Conservation (phyloP, 169 alveolate genomes). For the Plasmodium billcollinsi region DNA sequence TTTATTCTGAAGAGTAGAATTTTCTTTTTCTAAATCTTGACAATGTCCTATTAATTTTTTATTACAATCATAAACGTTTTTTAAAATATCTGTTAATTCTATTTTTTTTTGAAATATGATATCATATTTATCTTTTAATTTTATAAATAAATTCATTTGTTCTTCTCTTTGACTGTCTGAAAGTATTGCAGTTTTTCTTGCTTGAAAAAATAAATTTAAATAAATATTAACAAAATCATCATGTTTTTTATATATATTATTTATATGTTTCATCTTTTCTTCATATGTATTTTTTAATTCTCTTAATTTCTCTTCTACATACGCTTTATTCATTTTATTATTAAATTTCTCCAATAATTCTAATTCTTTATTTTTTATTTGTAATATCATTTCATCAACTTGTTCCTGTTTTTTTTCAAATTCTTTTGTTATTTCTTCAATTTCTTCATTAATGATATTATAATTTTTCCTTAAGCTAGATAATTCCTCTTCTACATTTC, state of each 20-base stretch:
- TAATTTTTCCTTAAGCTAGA: constrained; percentile 18
- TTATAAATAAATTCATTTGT: constrained; percentile 47
- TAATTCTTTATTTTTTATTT: constrained; percentile 61
- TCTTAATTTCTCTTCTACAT: constrained; percentile 54
- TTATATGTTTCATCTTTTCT: constrained; percentile 27
- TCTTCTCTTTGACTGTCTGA: constrained; percentile 65
- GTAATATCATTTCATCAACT: constrained; percentile 73
- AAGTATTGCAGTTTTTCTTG: constrained; percentile 40
- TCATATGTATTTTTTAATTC: constrained; percentile 28
- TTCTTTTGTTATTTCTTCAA: constrained; percentile 68
- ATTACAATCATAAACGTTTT: constrained; percentile 33
- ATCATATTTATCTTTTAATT: constrained; percentile 50
- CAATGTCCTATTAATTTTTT: constrained; percentile 47
- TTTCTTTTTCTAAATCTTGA: constrained; percentile 30
- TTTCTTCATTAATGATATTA: constrained; percentile 57
- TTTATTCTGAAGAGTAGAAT: constrained; percentile 9
- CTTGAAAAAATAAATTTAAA: constrained; percentile 51
- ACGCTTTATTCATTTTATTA: constrained; percentile 25
- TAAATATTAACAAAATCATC: constrained; percentile 34
- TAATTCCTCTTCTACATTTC: constrained; percentile 48
- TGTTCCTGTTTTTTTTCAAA: constrained; percentile 73
- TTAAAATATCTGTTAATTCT: constrained; percentile 21
- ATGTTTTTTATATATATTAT: constrained; percentile 46
- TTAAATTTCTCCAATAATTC: constrained; percentile 44
- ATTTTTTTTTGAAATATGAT: constrained; percentile 39